A percentile compares a stretch with the other conserved stretches of the same genome.
Evolutionary conservation across 1,284 basidiomycete genomes (phyloP).

Genomic region (Apiotrichum porosum): DNA sequence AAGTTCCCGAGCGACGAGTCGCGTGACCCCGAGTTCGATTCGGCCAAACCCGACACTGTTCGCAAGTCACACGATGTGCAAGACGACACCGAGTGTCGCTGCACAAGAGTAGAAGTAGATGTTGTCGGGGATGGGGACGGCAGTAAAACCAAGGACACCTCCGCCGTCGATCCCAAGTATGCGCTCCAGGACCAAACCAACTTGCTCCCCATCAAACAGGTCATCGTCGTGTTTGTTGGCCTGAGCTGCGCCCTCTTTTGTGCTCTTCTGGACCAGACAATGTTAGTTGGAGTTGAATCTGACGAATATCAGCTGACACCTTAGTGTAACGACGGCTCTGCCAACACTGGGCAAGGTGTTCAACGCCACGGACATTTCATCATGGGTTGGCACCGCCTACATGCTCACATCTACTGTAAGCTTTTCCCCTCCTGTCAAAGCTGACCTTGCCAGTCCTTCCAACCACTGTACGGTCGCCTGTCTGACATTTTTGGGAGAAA

Average conservation of each 20-base stretch:
- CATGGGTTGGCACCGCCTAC: slow-evolving; percentile 56
- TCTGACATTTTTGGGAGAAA: slow-evolving; percentile 72
- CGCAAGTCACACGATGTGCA: neutral
- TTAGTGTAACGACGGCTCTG: slow-evolving; percentile 61
- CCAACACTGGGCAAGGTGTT: slow-evolving; percentile 62
- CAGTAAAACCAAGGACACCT: neutral
- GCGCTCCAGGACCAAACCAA: slow-evolving; percentile 66
- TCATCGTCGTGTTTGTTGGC: slow-evolving; percentile 59
- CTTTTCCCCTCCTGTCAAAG: no score
- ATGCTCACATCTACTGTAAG: slow-evolving; percentile 20
- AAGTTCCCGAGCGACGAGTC: no score
- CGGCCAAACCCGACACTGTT: no score
- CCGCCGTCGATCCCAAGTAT: slow-evolving; percentile 10
- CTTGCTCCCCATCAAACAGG: slow-evolving; percentile 61
- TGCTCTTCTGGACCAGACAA: slow-evolving; percentile 51
- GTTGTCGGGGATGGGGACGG: slow-evolving; percentile 3
- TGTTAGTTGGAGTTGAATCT: slow-evolving; percentile 20
- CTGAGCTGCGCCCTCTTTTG: slow-evolving; percentile 53
- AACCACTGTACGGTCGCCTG: slow-evolving; percentile 60
- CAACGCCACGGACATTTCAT: slow-evolving; percentile 58
- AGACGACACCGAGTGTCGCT: slow-evolving; percentile 4
- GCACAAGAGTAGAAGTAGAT: neutral
- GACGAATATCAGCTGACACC: slow-evolving; percentile 52
- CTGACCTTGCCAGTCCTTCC: slow-evolving; percentile 52
- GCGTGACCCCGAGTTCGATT: no score